Evolutionary conservation across 148 eudicot genomes (phyloP).

Genomic region (Simmondsia chinensis): DNA sequence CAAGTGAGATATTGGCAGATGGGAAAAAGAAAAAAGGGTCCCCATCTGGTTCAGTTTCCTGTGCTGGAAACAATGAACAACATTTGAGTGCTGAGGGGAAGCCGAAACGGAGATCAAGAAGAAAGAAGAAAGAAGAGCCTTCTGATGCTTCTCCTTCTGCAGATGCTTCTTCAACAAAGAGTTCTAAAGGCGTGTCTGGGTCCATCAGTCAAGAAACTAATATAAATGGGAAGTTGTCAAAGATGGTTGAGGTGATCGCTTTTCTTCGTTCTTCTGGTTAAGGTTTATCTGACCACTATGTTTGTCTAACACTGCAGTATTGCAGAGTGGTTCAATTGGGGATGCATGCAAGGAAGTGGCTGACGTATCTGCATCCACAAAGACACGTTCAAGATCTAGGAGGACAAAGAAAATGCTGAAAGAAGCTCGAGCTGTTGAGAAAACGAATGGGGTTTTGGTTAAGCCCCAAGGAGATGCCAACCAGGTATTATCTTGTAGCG

Average conservation of each 20-base stretch:
- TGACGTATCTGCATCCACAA: constrained; percentile 24
- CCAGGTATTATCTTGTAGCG: constrained; percentile 16
- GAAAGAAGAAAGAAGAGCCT: constrained; percentile 34
- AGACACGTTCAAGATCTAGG: constrained; percentile 18
- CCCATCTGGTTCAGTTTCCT: constrained; percentile 13
- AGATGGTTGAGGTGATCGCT: constrained; percentile 34
- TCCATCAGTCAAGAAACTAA: constrained; percentile 11
- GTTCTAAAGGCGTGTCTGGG: constrained; percentile 15
- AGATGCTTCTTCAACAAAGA: constrained; percentile 19
- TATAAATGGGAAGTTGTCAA: constrained; percentile 15
- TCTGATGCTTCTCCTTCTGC: constrained; percentile 23
- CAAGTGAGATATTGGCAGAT: constrained; percentile 23
- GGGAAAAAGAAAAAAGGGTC: constrained; percentile 15
- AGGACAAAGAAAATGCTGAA: constrained; percentile 27
- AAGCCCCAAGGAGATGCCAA: constrained; percentile 11
- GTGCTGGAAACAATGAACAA: constrained; percentile 13
- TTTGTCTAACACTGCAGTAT: constrained; percentile 26
- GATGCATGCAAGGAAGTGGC: constrained; percentile 20
- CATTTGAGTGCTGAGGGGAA: constrained; percentile 27
- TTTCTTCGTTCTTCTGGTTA: background rate
- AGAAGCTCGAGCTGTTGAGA: constrained; percentile 16
- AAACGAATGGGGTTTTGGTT: constrained; percentile 16
- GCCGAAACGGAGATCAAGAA: constrained; percentile 33
- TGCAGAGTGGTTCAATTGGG: constrained; percentile 36
- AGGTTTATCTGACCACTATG: background rate